Conservation (phyloP, 768 basidiomycete species). For the Saitozyma sp. region DNA sequence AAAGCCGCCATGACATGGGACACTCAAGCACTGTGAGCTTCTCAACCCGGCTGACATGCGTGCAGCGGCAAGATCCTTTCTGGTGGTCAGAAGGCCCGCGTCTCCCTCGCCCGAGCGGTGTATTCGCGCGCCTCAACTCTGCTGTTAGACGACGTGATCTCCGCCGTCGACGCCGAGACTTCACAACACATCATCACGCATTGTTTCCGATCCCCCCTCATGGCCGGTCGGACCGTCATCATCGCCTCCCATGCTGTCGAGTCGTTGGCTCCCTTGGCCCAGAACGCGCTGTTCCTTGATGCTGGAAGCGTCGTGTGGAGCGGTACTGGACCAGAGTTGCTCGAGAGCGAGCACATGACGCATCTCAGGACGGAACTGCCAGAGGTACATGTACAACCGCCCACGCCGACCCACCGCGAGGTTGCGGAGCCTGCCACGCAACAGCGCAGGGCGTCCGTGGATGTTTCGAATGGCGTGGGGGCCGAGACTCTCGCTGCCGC, state of each 20-base stretch:
- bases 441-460: background rate
- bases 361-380: conserved; percentile 20
- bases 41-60: background rate
- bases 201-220: conserved; percentile 57
- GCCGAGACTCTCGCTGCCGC: background rate
- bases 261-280: conserved; percentile 42
- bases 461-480: background rate
- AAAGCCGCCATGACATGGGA: conserved; percentile 26
- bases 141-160: conserved; percentile 68
- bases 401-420: too few relatives aligned
- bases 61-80: conserved; percentile 47
- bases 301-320: conserved; percentile 26
- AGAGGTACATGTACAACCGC: too few relatives aligned
- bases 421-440: too few relatives aligned
- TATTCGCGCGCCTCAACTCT: conserved; percentile 65
- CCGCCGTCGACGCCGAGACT: conserved; percentile 64
- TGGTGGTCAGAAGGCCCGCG: conserved; percentile 64
- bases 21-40: too few relatives aligned
- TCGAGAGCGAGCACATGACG: conserved; percentile 32
- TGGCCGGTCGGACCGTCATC: conserved; percentile 59
- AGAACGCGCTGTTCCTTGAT: conserved; percentile 43
- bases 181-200: conserved; percentile 58
- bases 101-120: conserved; percentile 63
- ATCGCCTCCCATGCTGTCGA: conserved; percentile 56
- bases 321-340: conserved; percentile 25